phyloP scores from a whole-genome alignment of 495 filamentous ascomycete species.

The Ramalina intermedia region DNA sequence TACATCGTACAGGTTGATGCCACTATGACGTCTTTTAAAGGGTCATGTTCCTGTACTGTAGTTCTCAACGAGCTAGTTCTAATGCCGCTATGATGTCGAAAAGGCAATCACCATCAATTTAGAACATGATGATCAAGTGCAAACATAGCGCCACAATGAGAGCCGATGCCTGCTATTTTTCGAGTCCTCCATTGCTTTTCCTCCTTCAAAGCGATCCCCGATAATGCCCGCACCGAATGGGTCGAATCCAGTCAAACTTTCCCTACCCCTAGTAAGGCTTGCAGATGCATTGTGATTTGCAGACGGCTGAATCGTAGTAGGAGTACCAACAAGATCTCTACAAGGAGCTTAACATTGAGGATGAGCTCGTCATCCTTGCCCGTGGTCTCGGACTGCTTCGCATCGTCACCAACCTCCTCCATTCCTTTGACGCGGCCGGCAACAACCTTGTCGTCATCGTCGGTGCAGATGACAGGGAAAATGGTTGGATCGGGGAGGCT shows the following conservation, averaged over 20 bases:
- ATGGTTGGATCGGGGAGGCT: slow-evolving; percentile 85
- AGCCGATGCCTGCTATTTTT: too few relatives aligned
- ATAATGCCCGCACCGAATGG: slow-evolving; percentile 42
- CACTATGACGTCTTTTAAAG: too few relatives aligned
- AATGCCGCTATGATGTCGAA: too few relatives aligned
- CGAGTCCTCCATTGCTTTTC: too few relatives aligned
- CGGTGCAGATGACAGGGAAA: slow-evolving; percentile 85
- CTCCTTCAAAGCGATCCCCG: too few relatives aligned
- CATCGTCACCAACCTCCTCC: slow-evolving; percentile 82
- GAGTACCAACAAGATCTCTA: slow-evolving; percentile 23
- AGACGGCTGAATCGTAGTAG: slow-evolving; percentile 10
- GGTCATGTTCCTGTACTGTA: too few relatives aligned
- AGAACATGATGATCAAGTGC: too few relatives aligned
- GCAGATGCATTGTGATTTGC: not conserved
- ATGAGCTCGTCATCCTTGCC: slow-evolving; percentile 84
- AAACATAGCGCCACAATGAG: too few relatives aligned
- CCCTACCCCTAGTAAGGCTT: slow-evolving; percentile 64
- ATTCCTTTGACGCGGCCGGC: slow-evolving; percentile 90
- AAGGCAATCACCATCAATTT: too few relatives aligned
- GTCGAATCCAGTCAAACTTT: slow-evolving; percentile 72
- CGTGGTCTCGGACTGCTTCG: slow-evolving; percentile 84
- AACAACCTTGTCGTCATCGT: slow-evolving; percentile 83
- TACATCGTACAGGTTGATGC: too few relatives aligned
- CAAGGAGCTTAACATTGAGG: slow-evolving; percentile 34
- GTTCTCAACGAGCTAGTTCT: too few relatives aligned